Percentiles rank a stretch among this genome's conserved stretches.
Conservation (phyloP, 1,284 basidiomycete genomes). For the Polyporus tsugae region DNA sequence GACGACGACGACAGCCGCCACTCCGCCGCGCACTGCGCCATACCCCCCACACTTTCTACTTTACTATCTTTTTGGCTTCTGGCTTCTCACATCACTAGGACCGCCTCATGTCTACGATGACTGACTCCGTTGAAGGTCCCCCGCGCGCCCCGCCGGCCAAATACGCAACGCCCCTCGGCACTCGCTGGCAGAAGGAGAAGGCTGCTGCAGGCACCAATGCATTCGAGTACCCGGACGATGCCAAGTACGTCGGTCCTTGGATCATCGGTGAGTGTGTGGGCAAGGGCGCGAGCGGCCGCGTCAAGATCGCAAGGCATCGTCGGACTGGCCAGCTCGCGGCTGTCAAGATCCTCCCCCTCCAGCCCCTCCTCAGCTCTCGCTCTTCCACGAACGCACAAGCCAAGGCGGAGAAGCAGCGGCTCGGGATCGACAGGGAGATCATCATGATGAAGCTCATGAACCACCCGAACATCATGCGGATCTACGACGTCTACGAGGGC, state of each 20-base stretch:
- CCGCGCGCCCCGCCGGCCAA: slow-evolving; percentile 73
- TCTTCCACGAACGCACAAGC: slow-evolving; percentile 69
- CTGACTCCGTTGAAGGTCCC: slow-evolving; percentile 50
- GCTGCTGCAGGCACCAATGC: slow-evolving; percentile 72
- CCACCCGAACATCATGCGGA: slow-evolving; percentile 95
- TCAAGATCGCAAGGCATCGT: slow-evolving; percentile 93
- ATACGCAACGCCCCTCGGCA: slow-evolving; percentile 73
- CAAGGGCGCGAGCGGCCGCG: slow-evolving; percentile 94
- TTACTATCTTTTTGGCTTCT: slow-evolving; percentile 5
- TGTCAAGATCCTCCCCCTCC: slow-evolving; percentile 96
- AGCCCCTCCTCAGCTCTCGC: slow-evolving; percentile 82
- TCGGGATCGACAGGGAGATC: slow-evolving; percentile 96
- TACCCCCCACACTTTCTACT: slow-evolving; percentile 10
- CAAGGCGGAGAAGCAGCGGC: slow-evolving; percentile 88
- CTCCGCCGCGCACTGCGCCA: neutral
- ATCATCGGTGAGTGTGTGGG: slow-evolving; percentile 95
- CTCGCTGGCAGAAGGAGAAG: slow-evolving; percentile 86
- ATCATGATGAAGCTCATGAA: slow-evolving; percentile 99
- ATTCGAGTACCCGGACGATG: slow-evolving; percentile 80
- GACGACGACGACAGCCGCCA: slow-evolving; percentile 25
- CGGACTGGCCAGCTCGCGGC: slow-evolving; percentile 94
- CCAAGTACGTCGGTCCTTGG: slow-evolving; percentile 80
- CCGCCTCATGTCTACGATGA: slow-evolving; percentile 24
- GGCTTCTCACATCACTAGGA: slow-evolving; percentile 19
- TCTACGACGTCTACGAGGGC: slow-evolving; percentile 98